Evolutionary conservation across 306 rosid genomes (phyloP).

Genomic region (Oemleria cerasiformis): DNA sequence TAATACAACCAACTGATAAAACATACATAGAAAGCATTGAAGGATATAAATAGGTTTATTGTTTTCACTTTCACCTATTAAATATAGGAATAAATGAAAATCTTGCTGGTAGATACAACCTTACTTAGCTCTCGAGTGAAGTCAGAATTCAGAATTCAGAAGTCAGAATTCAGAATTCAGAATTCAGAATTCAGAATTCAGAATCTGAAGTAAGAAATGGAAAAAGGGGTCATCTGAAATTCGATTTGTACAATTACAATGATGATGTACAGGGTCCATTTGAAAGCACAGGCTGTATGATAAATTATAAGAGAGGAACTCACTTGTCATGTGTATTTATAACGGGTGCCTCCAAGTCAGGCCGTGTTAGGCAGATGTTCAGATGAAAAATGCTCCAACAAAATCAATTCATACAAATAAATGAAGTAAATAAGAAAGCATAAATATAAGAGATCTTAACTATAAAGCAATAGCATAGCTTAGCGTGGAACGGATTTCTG

Average conservation of each 20-base stretch:
- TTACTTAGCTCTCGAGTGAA: background rate
- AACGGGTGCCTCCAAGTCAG: background rate
- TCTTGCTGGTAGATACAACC: no score
- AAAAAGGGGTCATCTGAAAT: background rate
- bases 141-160: background rate
- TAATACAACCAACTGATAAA: no score
- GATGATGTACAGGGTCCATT: background rate
- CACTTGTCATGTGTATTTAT: background rate
- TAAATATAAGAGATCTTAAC: background rate
- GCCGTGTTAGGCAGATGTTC: background rate
- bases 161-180: background rate
- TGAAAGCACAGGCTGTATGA: background rate
- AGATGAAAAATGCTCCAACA: background rate
- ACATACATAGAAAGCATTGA: no score
- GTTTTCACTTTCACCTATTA: no score
- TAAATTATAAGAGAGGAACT: background rate
- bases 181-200: background rate
- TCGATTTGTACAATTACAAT: background rate
- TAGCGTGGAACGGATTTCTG: constrained; percentile 12
- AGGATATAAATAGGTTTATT: no score
- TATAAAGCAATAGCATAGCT: constrained; percentile 8
- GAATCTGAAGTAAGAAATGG: background rate
- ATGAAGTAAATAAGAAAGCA: background rate
- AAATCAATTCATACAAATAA: background rate
- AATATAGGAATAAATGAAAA: no score